A percentile compares a stretch with the other conserved stretches of the same genome.
phyloP scores from a whole-genome alignment of 352 stramenopile species.

The Aphanomyces cochlioides region DNA sequence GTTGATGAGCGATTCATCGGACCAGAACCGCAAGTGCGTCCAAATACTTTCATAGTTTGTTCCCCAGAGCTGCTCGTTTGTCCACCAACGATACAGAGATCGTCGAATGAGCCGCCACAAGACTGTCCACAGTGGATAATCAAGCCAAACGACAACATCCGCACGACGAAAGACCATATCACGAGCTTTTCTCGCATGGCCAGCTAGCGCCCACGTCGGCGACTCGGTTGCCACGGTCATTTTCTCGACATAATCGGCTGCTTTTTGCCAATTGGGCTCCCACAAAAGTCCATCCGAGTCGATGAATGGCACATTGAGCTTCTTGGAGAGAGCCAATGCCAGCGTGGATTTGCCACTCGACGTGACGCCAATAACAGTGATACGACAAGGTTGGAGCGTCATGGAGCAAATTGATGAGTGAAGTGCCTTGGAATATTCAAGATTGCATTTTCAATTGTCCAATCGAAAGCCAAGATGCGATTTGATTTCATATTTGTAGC shows the following conservation, averaged over 20 bases:
- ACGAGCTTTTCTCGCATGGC: not conserved
- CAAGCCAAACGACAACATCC: constrained; percentile 3
- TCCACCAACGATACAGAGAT: constrained; percentile 14
- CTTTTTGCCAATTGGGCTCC: constrained; percentile 12
- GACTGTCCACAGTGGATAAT: constrained; percentile 1
- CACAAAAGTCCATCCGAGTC: constrained; percentile 19
- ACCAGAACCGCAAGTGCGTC: not conserved
- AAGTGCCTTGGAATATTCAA: too few relatives aligned
- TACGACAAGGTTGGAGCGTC: not conserved
- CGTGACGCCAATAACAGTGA: constrained; percentile 16
- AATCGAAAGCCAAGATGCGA: too few relatives aligned
- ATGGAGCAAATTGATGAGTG: too few relatives aligned
- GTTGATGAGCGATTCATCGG: not conserved
- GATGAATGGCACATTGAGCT: not conserved
- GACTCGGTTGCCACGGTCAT: not conserved
- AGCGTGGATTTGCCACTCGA: constrained; percentile 20
- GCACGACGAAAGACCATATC: not conserved
- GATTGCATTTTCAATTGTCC: too few relatives aligned
- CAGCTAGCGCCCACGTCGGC: constrained; percentile 9
- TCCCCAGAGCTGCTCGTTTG: constrained; percentile 1
- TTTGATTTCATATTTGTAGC: too few relatives aligned
- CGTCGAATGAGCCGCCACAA: constrained; percentile 1
- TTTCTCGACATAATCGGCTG: constrained; percentile 8
- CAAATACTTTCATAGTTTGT: constrained; percentile 16
- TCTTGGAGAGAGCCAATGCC: not conserved